Evolutionary conservation across 306 rosid species (phyloP).

Genomic region (Cucurbita moschata): DNA sequence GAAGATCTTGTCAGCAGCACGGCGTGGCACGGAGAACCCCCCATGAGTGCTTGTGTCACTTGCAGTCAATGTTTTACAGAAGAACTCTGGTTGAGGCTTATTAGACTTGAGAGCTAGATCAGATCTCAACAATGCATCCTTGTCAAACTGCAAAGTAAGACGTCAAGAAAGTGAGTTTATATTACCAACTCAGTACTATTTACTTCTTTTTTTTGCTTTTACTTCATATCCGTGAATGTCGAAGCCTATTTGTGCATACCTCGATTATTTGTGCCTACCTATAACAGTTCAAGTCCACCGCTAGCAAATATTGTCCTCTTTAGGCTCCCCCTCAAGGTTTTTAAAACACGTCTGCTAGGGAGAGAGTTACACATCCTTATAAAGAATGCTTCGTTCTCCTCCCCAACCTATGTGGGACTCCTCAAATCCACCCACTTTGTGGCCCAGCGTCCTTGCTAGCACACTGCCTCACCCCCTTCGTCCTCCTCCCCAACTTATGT

Average conservation of each 20-base stretch:
- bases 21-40: conserved; percentile 95
- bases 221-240: not conserved
- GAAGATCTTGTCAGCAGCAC: conserved; percentile 94
- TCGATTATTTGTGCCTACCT: not conserved
- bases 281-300: too few species aligned
- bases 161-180: conserved; percentile 3
- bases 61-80: conserved; percentile 86
- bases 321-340: too few species aligned
- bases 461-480: too few species aligned
- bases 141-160: conserved; percentile 43
- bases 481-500: too few species aligned
- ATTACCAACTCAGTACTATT: not conserved
- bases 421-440: too few species aligned
- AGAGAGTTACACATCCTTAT: too few species aligned
- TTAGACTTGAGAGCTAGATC: conserved; percentile 76
- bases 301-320: too few species aligned
- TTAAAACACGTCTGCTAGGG: too few species aligned
- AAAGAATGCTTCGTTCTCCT: too few species aligned
- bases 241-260: not conserved
- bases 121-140: conserved; percentile 70
- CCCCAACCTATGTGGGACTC: too few species aligned
- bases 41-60: conserved; percentile 99
- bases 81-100: conserved; percentile 78
- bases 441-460: too few species aligned
- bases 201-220: not conserved